Evolutionary conservation across 140 eudicot genomes (phyloP).

Genomic region (Stevia rebaudiana): DNA sequence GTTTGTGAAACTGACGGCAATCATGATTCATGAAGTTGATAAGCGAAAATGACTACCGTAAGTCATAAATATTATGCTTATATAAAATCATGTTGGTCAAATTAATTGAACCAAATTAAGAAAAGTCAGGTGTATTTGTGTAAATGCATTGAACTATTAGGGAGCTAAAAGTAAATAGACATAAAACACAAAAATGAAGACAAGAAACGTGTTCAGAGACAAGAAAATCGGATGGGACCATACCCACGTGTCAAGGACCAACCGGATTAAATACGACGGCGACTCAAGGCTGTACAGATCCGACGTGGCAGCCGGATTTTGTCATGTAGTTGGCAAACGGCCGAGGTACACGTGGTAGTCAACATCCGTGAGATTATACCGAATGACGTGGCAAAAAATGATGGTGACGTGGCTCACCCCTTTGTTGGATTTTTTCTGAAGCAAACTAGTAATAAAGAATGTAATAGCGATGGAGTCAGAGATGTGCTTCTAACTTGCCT

Average conservation of each 20-base stretch:
- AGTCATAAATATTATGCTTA: background rate
- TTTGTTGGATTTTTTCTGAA: too few species aligned
- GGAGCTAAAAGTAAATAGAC: background rate
- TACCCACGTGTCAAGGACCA: conserved; percentile 19
- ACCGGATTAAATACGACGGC: conserved; percentile 21
- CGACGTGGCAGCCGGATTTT: conserved; percentile 24
- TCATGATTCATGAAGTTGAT: background rate
- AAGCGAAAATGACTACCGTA: background rate
- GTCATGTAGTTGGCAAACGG: conserved; percentile 10
- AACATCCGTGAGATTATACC: background rate
- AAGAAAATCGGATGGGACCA: conserved; percentile 8
- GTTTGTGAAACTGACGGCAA: background rate
- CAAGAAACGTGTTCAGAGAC: background rate
- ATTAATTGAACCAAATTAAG: background rate
- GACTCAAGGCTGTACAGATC: conserved; percentile 3
- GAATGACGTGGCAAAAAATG: background rate
- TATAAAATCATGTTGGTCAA: background rate
- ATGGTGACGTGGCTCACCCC: background rate
- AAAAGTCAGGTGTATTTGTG: too few species aligned
- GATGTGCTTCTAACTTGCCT: too few species aligned
- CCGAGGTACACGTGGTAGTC: background rate
- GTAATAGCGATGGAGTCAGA: too few species aligned
- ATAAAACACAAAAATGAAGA: background rate
- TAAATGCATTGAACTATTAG: background rate
- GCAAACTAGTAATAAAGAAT: too few species aligned